phyloP scores from a whole-genome alignment of 169 alveolate species.

The Plasmodium gonderi region DNA sequence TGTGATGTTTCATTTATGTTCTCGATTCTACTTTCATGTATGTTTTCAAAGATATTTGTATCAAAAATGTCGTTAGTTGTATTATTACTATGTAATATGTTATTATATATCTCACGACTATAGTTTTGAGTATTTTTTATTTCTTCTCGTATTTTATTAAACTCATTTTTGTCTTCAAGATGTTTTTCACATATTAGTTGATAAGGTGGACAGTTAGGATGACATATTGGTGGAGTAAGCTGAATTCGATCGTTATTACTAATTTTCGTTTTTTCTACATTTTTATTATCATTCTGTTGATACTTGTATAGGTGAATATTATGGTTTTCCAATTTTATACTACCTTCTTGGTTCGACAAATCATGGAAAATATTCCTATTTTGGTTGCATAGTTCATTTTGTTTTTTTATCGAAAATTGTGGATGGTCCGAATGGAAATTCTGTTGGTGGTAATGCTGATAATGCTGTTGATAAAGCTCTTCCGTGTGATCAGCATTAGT shows the following conservation, averaged over 20 bases:
- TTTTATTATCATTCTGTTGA: constrained; percentile 2
- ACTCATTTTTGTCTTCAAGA: neutral
- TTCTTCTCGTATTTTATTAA: neutral
- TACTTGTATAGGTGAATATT: neutral
- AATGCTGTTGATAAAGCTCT: neutral
- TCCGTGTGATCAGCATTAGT: neutral
- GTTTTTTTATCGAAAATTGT: neutral
- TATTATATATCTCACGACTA: neutral
- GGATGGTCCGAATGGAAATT: neutral
- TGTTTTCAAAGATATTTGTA: neutral
- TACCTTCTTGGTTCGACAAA: neutral
- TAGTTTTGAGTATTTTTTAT: neutral
- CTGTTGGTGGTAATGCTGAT: neutral
- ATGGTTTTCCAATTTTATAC: neutral
- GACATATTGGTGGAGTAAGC: neutral
- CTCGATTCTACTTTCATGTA: neutral
- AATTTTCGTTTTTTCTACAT: neutral
- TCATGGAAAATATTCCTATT: neutral
- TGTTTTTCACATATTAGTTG: neutral
- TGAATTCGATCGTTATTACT: neutral
- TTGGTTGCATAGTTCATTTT: neutral
- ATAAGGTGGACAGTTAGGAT: neutral
- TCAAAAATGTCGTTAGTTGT: neutral
- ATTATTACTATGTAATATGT: neutral
- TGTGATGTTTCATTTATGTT: neutral